Evolutionary conservation across 179 eudicot genomes (phyloP).

Genomic region (Monotropa hypopitys): DNA sequence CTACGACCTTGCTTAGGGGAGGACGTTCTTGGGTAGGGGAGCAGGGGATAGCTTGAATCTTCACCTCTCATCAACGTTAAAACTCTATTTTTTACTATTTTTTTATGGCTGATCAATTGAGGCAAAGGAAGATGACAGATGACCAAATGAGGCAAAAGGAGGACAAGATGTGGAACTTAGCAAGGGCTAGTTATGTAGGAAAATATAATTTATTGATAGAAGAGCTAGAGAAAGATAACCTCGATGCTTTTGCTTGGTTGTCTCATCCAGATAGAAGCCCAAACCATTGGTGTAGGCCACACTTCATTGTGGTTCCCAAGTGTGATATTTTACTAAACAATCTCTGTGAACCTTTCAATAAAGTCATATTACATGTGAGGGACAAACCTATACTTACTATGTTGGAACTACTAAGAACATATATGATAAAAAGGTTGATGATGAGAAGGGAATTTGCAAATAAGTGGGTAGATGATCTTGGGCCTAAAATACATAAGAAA

Average conservation of each 20-base stretch:
- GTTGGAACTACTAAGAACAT: background rate
- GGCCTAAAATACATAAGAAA: background rate
- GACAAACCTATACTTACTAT: background rate
- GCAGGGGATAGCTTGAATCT: too few species aligned
- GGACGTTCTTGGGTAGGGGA: too few species aligned
- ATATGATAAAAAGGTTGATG: background rate
- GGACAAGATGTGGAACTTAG: background rate
- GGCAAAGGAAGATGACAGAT: too few species aligned
- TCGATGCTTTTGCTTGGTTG: background rate
- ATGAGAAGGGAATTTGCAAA: background rate
- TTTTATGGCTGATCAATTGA: too few species aligned
- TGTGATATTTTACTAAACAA: too few species aligned
- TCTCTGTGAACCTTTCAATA: too few species aligned
- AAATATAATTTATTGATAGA: background rate
- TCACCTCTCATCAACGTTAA: too few species aligned
- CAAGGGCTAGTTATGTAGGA: background rate
- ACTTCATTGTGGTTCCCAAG: background rate
- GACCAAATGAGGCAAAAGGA: too few species aligned
- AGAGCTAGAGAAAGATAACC: background rate
- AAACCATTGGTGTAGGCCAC: background rate
- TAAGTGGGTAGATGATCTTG: background rate
- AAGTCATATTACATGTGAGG: too few species aligned
- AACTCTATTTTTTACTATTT: too few species aligned
- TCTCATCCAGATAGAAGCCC: background rate
- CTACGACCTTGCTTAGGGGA: too few species aligned